Base-by-base conservation (phyloP, 768 basidiomycete species). In the Boletus speciosus region DNA sequence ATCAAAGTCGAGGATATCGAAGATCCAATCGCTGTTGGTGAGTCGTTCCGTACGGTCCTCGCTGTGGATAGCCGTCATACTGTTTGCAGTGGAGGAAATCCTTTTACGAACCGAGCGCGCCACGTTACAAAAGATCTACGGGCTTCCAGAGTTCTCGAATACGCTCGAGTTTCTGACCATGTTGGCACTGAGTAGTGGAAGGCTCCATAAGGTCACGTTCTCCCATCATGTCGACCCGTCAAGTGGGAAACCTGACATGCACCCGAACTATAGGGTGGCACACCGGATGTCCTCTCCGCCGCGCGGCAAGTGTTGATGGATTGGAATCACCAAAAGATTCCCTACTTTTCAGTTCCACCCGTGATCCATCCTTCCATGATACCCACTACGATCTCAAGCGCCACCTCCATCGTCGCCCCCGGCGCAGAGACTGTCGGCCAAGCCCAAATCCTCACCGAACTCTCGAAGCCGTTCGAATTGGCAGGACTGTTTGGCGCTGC, bases 251-350 rank as follows among this genome's bases (percentile, higher is more conserved):
- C 31, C 31, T 58, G 46, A 54, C 32, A 21, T 37, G 8, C 4
- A 5, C 6, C 5, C 2, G 25, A 11, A 47, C 35, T 34, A 31
- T 59, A 91, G 88, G 94, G 94, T 31, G 96, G 96, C 45, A 88
- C 93, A 0, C 95, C 96, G 2, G 93, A 98, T 69, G 69, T 95
- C 32, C 82, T 86, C 40, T 77, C 88, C 6, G 81, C 93, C 0
- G 93, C 95, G 0, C 85, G 91, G 32, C 83, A 87, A 14, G 80
- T 98, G 23, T 71, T 98, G 1, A 81, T 77, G 46, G 94, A 99
- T 66, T 99, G 96, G 95, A 98, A 98, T 63, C 84, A 91, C 53
- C 93, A 97, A 68, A 96, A 93, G 66, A 96, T 98, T 11, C 88
- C 91, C 0, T 98, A 91, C 73, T 90, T 79, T 73, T 90, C 93